Base-by-base conservation (phyloP, 495 filamentous ascomycete species). In the Hypoxylon subgilvum region DNA sequence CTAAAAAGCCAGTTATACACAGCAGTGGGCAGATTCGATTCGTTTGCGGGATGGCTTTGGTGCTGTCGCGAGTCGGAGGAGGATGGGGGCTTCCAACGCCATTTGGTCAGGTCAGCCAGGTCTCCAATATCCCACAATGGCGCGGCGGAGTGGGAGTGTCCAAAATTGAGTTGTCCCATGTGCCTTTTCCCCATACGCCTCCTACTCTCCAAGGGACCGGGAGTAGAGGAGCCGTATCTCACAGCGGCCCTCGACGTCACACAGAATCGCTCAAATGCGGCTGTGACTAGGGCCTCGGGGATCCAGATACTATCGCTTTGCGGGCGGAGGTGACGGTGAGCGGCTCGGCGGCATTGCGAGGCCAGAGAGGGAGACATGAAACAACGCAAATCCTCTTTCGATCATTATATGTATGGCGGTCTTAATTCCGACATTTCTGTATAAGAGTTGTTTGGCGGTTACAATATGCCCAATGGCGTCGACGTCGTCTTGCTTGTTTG, bases 141-240 rank as follows among this genome's bases (percentile, higher is more conserved):
- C 13, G 69, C 43, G 8, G 68, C 58, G 5, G 71, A 64, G 23
- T 73, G 63, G 7, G 69, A 56, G 12, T 72, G 70, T 13, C 72
- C 53, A 17, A 71, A 61, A 39, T 66, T 72, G n/a, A 76, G 58
- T 41, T 74, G 72, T 39, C 71, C 72, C 72, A 84, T 77, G 19
- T 73, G 74, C 47, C 81, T 71, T 44, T 72, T 79, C n/a, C 80
- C 79, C 43, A 82, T 57, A 14, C 79, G 74, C 27, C 79, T 77
- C 4, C 79, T 74, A 65, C 71, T 73, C 65, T 84, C 81, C 56
- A 83, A 71, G 16, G 80, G 80, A 0, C 79, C 80, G 3, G 79
- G 75, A 8, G 65, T 53, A 16, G 62, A 69, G 42, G 66, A 68
- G 40, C 52, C 60, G 57, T 61, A 22, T 30, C 70, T 64, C 19